These are phyloP conservation scores for Paracorniculantispora psalliotae DNA, from an alignment of 2,329 filamentous ascomycete species.

Conservation along the genomic window DNA sequence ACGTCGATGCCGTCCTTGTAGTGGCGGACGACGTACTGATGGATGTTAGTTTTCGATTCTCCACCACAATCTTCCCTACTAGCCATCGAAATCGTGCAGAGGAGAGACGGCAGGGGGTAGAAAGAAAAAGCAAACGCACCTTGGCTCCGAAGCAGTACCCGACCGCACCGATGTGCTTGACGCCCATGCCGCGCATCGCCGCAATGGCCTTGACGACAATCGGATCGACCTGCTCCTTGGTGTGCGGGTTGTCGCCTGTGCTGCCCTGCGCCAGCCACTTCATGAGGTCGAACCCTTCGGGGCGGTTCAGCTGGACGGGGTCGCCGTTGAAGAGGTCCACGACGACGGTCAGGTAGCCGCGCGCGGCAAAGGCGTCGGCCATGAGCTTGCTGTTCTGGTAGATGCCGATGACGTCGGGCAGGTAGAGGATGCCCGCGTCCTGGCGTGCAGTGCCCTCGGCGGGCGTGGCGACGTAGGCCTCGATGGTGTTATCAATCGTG, in stretches of 20 bases:
- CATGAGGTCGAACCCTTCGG: slow-evolving; percentile 26
- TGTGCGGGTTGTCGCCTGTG: slow-evolving; percentile 43
- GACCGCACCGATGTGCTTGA: slow-evolving; percentile 48
- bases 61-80: no score
- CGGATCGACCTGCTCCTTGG: slow-evolving; percentile 27
- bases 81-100: no score
- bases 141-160: slow-evolving; percentile 65
- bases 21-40: slow-evolving; percentile 64
- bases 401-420: slow-evolving; percentile 35
- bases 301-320: slow-evolving; percentile 22
- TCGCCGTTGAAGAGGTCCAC: slow-evolving; percentile 37
- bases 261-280: slow-evolving; percentile 36
- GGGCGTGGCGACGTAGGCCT: slow-evolving; percentile 20
- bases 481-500: slow-evolving; percentile 33
- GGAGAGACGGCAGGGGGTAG: neutral
- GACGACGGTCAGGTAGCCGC: slow-evolving; percentile 35
- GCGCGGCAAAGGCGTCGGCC: slow-evolving; percentile 35
- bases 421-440: slow-evolving; percentile 29
- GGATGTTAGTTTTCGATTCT: neutral
- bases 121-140: slow-evolving; percentile 35
- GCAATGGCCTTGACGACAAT: slow-evolving; percentile 39
- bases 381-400: slow-evolving; percentile 37
- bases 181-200: slow-evolving; percentile 49
- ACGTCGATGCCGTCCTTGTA: slow-evolving; percentile 50
- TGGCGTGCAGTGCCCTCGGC: slow-evolving; percentile 21